These are phyloP conservation scores for Hypoxylon fuscum DNA, from an alignment of 495 filamentous ascomycete species.

Conservation along the genomic window DNA sequence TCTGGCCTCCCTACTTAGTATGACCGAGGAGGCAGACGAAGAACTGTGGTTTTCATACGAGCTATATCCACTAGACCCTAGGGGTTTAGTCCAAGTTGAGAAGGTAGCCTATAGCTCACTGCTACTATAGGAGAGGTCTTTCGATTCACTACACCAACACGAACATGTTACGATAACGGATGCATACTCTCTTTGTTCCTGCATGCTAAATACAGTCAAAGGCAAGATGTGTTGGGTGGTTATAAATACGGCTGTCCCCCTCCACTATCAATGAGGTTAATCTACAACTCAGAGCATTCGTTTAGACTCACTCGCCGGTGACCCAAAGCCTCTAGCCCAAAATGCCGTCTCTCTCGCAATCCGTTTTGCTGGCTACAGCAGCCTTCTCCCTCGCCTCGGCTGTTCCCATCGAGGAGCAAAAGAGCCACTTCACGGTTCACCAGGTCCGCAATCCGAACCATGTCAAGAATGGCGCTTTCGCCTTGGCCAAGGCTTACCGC, in stretches of 20 bases:
- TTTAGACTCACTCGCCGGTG: neutral
- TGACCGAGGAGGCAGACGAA: neutral
- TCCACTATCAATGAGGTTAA: neutral
- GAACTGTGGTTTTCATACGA: neutral
- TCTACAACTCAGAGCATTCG: neutral
- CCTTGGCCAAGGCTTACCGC: constrained; percentile 65
- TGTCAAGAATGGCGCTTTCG: constrained; percentile 57
- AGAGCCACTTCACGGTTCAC: constrained; percentile 3
- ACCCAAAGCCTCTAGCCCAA: neutral
- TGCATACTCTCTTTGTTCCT: neutral
- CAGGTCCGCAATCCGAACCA: constrained; percentile 27
- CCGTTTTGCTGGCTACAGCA: neutral
- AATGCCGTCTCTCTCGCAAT: neutral
- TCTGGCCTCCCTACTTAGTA: neutral
- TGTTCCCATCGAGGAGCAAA: neutral
- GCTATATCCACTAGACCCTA: neutral
- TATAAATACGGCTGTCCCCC: constrained; percentile 4
- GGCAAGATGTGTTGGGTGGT: neutral
- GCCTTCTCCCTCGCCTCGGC: neutral
- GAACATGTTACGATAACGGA: neutral
- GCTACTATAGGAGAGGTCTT: neutral
- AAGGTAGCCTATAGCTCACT: constrained; percentile 1
- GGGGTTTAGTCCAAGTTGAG: constrained; percentile 3
- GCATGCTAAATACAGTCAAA: neutral
- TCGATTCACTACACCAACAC: neutral